Percentiles rank a stretch among this genome's conserved stretches.
Evolutionary conservation across 345 rosid species (phyloP).

Genomic region (Eucalyptus melliodora): DNA sequence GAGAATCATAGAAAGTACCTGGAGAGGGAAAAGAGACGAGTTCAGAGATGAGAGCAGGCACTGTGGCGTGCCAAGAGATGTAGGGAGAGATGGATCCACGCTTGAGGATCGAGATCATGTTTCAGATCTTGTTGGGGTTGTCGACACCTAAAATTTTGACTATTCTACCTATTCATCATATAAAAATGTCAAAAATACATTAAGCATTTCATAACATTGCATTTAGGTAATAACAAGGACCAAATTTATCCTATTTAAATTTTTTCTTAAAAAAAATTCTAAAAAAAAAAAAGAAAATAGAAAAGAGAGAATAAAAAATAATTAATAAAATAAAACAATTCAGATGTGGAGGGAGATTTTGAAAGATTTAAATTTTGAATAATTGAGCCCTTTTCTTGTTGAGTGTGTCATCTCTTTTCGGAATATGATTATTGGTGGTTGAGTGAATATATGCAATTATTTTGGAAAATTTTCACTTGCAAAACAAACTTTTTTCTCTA

Average conservation of each 20-base stretch:
- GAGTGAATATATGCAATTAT: no score
- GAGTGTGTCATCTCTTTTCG: rapidly evolving
- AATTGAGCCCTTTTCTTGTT: not conserved
- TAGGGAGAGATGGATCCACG: slow-evolving; percentile 62
- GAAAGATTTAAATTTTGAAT: not conserved
- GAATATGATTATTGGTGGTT: no score
- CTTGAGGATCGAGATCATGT: slow-evolving; percentile 66
- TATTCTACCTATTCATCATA: not conserved
- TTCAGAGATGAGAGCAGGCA: slow-evolving; percentile 33
- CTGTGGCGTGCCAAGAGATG: slow-evolving; percentile 59
- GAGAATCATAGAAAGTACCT: slow-evolving; percentile 12
- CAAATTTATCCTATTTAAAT: no score
- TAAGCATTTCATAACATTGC: not conserved
- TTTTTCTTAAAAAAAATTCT: no score
- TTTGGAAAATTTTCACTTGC: no score
- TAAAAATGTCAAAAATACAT: no score
- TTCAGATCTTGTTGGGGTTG: slow-evolving; percentile 34
- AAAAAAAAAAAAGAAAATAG: no score
- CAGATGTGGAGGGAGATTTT: not conserved
- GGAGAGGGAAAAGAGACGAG: slow-evolving; percentile 58
- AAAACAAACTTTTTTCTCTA: no score
- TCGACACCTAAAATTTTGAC: not conserved
- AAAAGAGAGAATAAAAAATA: no score
- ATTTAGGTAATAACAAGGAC: not conserved
- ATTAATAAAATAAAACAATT: no score